Conservation (phyloP, 2,329 filamentous ascomycete species). For the Nigrospora oryzae region DNA sequence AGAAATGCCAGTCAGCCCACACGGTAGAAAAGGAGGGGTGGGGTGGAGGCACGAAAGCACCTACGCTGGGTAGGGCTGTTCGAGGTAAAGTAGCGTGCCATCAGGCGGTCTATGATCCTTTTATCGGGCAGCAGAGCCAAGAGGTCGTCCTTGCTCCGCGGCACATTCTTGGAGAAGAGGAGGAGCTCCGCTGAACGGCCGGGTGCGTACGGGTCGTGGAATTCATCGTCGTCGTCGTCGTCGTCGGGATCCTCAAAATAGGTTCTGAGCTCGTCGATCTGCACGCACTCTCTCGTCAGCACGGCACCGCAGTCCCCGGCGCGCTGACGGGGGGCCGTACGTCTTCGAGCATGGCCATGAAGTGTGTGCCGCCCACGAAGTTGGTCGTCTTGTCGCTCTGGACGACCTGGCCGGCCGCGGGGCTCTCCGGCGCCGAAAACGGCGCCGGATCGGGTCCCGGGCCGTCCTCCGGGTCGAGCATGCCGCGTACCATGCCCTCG, state of each 20-base stretch:
- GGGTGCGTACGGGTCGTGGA: slow-evolving; percentile 19
- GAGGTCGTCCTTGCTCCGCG: slow-evolving; percentile 35
- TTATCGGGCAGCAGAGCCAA: slow-evolving; percentile 38
- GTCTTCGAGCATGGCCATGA: slow-evolving; percentile 52
- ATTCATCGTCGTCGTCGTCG: slow-evolving; percentile 15
- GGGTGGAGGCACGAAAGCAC: slow-evolving; percentile 5
- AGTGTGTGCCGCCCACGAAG: slow-evolving; percentile 52
- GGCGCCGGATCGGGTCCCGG: not conserved
- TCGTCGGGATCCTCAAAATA: slow-evolving; percentile 43
- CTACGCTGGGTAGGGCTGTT: slow-evolving; percentile 43
- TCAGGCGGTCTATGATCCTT: slow-evolving; percentile 36
- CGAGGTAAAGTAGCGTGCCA: slow-evolving; percentile 45
- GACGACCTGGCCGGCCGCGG: slow-evolving; percentile 31
- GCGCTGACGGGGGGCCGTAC: slow-evolving; percentile 25
- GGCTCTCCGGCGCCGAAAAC: not conserved
- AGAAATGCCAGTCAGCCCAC: not conserved
- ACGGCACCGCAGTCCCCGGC: not conserved
- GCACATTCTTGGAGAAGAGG: slow-evolving; percentile 28
- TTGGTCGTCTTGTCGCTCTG: slow-evolving; percentile 32
- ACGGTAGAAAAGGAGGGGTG: not conserved
- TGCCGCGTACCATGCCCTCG: slow-evolving; percentile 48
- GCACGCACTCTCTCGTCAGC: slow-evolving; percentile 5
- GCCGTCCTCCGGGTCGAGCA: slow-evolving; percentile 34
- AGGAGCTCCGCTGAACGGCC: slow-evolving; percentile 32
- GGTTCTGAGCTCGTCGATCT: slow-evolving; percentile 52